Evolutionary conservation across 108 stramenopile species (phyloP), one percentile per base, ranked within the genome.

Genomic region (Stephanodiscus minutulus): DNA sequence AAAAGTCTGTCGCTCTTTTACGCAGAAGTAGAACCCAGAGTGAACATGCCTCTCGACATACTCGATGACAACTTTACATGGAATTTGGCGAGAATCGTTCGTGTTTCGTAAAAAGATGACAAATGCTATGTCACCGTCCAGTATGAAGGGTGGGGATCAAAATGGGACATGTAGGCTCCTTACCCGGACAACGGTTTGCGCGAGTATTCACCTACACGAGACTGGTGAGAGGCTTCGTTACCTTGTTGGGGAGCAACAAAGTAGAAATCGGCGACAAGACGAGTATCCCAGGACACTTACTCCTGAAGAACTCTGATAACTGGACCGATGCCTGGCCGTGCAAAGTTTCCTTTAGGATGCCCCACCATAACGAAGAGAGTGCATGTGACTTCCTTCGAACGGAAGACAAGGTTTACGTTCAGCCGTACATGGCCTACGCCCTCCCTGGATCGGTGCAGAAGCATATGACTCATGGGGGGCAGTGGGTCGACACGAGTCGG

Each of bases 391-490:
- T 28, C 29, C 55, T 56, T 56, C 55, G 55, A 27, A 56, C 3
- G 27, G 28, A 56, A 31, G 17, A 28, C 27, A 56, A 56, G 12
- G 29, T 66, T 31, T 73, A 62, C 29, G 72, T 79, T 47, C 56
- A 73, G 28, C 77, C 77, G 7, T 79, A 73, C 41, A 44, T 37
- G 21, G 28, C 71, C 3, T 33, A 72, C n/a, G 64, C 52, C 18
- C 46, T 73, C 18, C 64, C 77, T 17, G 13, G 41, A 12, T 78
- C 35, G n/a, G 53, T 73, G 11, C 61, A 57, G 56, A 62, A 79
- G 20, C 31, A 44, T 24, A 50, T 66, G 65, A 33, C 10, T 21
- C 17, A 67, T 60, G 75, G 75, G n/a, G 77, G 77, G 17, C 58
- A 49, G 57, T 73, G 77, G 77, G 22, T 65, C 57, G 46, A 49